phyloP scores from a whole-genome alignment of 208 protist genomes.

The Leishmania mexicana region DNA sequence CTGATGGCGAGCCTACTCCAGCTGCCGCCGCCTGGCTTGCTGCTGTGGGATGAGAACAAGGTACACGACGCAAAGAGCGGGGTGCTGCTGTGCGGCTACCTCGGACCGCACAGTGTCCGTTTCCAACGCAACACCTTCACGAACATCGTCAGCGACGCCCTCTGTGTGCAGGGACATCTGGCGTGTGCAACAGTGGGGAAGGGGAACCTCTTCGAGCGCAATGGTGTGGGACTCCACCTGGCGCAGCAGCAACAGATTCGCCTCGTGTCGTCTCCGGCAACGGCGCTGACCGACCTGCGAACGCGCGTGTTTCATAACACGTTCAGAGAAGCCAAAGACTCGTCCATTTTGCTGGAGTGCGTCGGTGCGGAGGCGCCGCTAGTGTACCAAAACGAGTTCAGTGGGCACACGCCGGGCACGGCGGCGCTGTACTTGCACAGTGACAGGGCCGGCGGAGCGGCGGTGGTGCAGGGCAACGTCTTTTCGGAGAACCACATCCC shows the following conservation, averaged over 20 bases:
- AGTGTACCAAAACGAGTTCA: slow-evolving; percentile 70
- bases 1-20: slow-evolving; percentile 61
- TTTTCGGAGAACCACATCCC: slow-evolving; percentile 67
- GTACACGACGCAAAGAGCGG: slow-evolving; percentile 50
- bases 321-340: slow-evolving; percentile 43
- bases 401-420: slow-evolving; percentile 36
- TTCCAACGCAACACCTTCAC: slow-evolving; percentile 67
- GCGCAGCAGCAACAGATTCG: slow-evolving; percentile 29
- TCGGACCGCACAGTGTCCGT: slow-evolving; percentile 45
- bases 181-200: slow-evolving; percentile 60
- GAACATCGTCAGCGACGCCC: slow-evolving; percentile 47
- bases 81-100: slow-evolving; percentile 56
- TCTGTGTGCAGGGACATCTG: slow-evolving; percentile 74
- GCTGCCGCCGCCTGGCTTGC: slow-evolving; percentile 52
- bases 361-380: slow-evolving; percentile 31
- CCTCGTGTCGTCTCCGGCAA: slow-evolving; percentile 11
- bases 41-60: slow-evolving; percentile 72
- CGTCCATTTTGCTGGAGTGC: slow-evolving; percentile 46
- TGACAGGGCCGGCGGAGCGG: slow-evolving; percentile 15
- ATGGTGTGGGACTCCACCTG: slow-evolving; percentile 39
- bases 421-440: slow-evolving; percentile 50
- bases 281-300: not conserved
- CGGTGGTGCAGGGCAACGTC: slow-evolving; percentile 51
- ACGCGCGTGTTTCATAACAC: slow-evolving; percentile 73
- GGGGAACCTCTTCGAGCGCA: slow-evolving; percentile 75